These are phyloP conservation scores for Pyrus communis DNA, from an alignment of 306 rosid genomes.

Conservation along the genomic window DNA sequence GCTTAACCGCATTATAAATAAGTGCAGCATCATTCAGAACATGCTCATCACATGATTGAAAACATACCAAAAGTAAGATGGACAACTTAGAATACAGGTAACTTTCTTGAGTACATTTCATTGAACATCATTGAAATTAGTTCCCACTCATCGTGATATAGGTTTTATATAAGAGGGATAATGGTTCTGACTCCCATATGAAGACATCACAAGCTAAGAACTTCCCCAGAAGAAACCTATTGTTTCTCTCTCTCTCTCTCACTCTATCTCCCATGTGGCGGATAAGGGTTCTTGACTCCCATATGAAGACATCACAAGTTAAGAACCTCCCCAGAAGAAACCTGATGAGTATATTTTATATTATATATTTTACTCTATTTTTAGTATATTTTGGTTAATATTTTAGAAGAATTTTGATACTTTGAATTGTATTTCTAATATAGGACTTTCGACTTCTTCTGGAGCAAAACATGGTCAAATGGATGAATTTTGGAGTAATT, in stretches of 20 bases:
- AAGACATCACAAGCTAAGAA: conserved; percentile 7
- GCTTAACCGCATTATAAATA: background rate
- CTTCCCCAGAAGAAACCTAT: conserved; percentile 28
- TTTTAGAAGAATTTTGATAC: too few relatives aligned
- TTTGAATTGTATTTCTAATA: too few relatives aligned
- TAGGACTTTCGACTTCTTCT: too few relatives aligned
- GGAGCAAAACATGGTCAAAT: too few relatives aligned
- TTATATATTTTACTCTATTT: too few relatives aligned
- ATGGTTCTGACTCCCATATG: background rate
- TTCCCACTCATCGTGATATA: background rate
- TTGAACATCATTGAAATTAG: conserved; percentile 2
- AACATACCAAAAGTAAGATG: background rate
- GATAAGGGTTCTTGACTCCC: background rate
- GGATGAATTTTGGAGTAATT: too few relatives aligned
- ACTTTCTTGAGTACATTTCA: background rate
- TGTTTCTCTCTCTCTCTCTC: background rate
- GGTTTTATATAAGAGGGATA: background rate
- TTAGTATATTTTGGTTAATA: too few relatives aligned
- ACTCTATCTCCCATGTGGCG: background rate
- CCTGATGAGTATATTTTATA: too few relatives aligned
- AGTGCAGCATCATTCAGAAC: conserved; percentile 8
- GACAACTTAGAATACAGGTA: background rate
- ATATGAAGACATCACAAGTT: background rate
- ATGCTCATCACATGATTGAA: conserved; percentile 15
- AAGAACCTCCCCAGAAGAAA: conserved; percentile 25